Evolutionary conservation across 768 basidiomycete species (phyloP).

Genomic region (Scleroderma bovista): DNA sequence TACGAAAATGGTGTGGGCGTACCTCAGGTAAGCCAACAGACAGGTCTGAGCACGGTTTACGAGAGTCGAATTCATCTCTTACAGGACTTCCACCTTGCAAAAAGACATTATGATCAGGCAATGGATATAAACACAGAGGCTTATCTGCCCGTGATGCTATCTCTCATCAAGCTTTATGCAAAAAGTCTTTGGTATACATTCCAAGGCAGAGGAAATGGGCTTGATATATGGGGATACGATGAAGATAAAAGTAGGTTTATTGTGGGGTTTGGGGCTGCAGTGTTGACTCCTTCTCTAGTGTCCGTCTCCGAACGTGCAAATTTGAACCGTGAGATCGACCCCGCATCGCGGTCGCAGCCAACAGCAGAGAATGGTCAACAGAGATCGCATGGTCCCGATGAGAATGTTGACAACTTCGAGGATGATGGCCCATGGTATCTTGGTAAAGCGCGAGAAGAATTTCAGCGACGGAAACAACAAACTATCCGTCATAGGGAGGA

Average conservation of each 20-base stretch:
- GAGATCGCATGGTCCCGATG: constrained; percentile 14
- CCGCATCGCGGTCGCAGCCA: constrained; percentile 3
- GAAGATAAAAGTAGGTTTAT: constrained; percentile 34
- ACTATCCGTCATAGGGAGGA: constrained; percentile 33
- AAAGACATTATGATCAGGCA: constrained; percentile 90
- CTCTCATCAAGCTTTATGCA: constrained; percentile 74
- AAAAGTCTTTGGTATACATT: constrained; percentile 82
- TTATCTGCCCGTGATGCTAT: constrained; percentile 80
- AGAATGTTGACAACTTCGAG: constrained; percentile 23
- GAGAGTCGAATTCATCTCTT: background rate
- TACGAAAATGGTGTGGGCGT: constrained; percentile 96
- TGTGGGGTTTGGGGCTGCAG: no score
- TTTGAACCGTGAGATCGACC: constrained; percentile 22
- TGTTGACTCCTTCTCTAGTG: constrained; percentile 15
- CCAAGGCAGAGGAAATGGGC: constrained; percentile 61
- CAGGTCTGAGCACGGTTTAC: background rate
- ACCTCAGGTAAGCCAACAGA: constrained; percentile 51
- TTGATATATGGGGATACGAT: constrained; percentile 61
- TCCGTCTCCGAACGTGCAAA: constrained; percentile 18
- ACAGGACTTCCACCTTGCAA: constrained; percentile 94
- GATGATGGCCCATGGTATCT: constrained; percentile 75
- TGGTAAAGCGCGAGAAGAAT: constrained; percentile 78
- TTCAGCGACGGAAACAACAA: constrained; percentile 48
- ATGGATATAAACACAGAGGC: constrained; percentile 86
- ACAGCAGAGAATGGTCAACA: constrained; percentile 3